Percentiles rank a stretch among this genome's conserved stretches.
Evolutionary conservation across 208 protist species (phyloP).

Genomic region (Crithidia acanthocephali): DNA sequence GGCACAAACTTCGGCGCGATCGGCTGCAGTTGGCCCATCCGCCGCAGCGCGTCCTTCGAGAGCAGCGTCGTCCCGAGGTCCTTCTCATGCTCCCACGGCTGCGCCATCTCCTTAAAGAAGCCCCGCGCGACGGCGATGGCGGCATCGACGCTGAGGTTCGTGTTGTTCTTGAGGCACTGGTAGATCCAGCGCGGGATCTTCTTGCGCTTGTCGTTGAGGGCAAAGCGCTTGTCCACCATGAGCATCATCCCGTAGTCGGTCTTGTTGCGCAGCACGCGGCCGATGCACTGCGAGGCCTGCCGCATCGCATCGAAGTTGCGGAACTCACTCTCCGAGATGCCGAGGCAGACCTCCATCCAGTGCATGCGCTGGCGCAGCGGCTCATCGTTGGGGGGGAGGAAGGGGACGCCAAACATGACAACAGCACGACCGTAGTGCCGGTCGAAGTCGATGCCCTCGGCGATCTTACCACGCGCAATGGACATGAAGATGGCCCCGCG

Average conservation of each 20-base stretch:
- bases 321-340: constrained; percentile 98
- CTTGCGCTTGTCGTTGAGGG: constrained; percentile 94
- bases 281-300: constrained; percentile 99
- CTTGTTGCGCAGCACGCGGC: constrained; percentile 99
- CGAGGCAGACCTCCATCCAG: constrained; percentile 96
- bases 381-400: constrained; percentile 93
- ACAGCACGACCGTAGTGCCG: constrained; percentile 97
- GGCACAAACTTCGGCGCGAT: constrained; percentile 26
- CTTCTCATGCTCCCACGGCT: constrained; percentile 90
- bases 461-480: constrained; percentile 97
- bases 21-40: constrained; percentile 45
- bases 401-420: constrained; percentile 98
- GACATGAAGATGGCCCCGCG: constrained; percentile 99
- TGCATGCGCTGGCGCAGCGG: constrained; percentile 96
- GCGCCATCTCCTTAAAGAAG: constrained; percentile 97
- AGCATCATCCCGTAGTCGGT: constrained; percentile 99
- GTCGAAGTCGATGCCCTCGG: constrained; percentile 99
- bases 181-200: constrained; percentile 94
- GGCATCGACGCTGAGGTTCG: constrained; percentile 90
- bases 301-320: constrained; percentile 99
- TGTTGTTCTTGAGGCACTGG: constrained; percentile 90
- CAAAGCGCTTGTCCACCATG: constrained; percentile 97
- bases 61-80: constrained; percentile 89
- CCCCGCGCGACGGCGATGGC: constrained; percentile 86
- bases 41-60: constrained; percentile 48